Evolutionary conservation across 352 stramenopile genomes (phyloP).

Genomic region (Hyaloperonospora arabidopsidis): DNA sequence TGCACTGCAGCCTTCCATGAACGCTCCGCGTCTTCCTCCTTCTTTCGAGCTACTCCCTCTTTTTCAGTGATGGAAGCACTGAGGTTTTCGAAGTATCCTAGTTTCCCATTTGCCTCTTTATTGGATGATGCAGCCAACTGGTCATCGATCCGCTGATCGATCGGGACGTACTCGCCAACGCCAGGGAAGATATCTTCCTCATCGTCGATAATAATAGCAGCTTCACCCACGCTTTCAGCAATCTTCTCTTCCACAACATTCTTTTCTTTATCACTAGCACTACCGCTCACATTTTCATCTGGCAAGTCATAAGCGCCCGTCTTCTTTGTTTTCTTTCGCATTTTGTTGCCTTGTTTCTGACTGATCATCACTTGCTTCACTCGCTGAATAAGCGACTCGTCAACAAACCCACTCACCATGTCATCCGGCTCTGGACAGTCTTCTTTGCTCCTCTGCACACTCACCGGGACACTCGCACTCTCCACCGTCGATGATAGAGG

Average conservation of each 20-base stretch:
- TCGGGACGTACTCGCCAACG: constrained; percentile 59
- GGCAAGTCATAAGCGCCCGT: neutral
- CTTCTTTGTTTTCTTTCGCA: constrained; percentile 24
- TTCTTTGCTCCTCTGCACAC: constrained; percentile 67
- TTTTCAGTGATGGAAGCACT: constrained; percentile 60
- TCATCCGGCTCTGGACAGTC: constrained; percentile 57
- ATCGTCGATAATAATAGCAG: constrained; percentile 20
- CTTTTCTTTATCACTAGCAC: neutral
- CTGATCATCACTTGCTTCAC: constrained; percentile 31
- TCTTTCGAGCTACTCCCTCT: constrained; percentile 33
- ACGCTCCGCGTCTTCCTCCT: constrained; percentile 36
- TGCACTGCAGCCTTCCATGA: constrained; percentile 54
- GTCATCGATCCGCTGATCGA: constrained; percentile 37
- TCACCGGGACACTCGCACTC: constrained; percentile 44
- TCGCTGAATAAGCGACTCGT: constrained; percentile 36
- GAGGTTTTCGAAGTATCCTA: constrained; percentile 60
- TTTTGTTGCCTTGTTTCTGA: constrained; percentile 26
- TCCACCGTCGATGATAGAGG: constrained; percentile 30
- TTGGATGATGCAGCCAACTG: constrained; percentile 5
- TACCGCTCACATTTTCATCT: neutral
- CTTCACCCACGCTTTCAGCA: neutral
- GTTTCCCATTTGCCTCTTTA: constrained; percentile 17
- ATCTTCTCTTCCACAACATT: neutral
- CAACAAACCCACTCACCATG: constrained; percentile 44
- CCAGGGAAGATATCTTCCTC: constrained; percentile 74